Base-by-base conservation (phyloP, 1,284 basidiomycete genomes). In the Fomes fomentarius region DNA sequence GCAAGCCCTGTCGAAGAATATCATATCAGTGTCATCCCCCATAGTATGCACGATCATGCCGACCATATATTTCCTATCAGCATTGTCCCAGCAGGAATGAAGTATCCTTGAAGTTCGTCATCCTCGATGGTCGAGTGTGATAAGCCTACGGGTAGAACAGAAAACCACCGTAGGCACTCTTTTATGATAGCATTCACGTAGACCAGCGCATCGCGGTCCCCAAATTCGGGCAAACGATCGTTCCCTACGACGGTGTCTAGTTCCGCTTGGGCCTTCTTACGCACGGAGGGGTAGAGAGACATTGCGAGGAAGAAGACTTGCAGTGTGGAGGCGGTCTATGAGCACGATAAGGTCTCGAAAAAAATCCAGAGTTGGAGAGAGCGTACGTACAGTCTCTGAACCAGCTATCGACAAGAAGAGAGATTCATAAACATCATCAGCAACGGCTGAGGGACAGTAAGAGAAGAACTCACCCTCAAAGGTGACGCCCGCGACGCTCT, bases 231-330 rank as follows among this genome's bases (percentile, higher is more conserved):
- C 9, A 65, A 40, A 10, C 62, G 54, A 21, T 52, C 42, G 5
- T 46, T 33, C 6, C 64, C 60, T 0, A 65, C 47, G n/a, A 64
- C 47, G 0, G 41, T 26, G 39, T 71, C 69, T 9, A 71, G 50
- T 48, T 73, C 69, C 3, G 53, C 49, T 25, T 71, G 71, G 2
- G 67, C 63, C 28, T 63, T 63, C 28, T 43, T 39, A 24, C 66
- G 63, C 3, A 66, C 61, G 2, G 63, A 57, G 0, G 71, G 71
- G 34, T 61, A 38, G 4, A 60, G 26, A 12, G 56, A 38, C 26
- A 63, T 42, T 10, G 56, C 60, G 5, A 64, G 55, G 43, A 65
- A 58, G 48, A 65, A 59, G 1, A 61, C 57, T 8, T 47, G 30
- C 6, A 54, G 35, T 4, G 43, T 46, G 4, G 42, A 43, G 10